Percentiles rank a stretch among this genome's conserved stretches.
Conservation (phyloP, 2,329 filamentous ascomycete species). For the Penicillium carneum region DNA sequence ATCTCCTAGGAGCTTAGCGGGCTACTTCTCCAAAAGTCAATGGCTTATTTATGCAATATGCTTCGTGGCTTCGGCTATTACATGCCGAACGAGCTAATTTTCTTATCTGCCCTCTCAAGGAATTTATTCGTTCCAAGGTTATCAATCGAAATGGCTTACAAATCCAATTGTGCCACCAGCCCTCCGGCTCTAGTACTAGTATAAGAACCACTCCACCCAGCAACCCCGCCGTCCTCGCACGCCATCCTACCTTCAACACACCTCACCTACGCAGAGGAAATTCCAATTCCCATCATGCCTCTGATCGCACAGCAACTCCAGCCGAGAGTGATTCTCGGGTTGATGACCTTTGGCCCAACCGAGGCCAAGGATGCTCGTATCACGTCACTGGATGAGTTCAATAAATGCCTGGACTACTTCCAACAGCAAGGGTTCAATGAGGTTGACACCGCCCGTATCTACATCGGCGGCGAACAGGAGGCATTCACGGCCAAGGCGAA, state of each 20-base stretch:
- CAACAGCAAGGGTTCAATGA: conserved; percentile 83
- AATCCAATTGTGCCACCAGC: neutral
- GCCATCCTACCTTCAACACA: conserved; percentile 10
- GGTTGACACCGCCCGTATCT: conserved; percentile 80
- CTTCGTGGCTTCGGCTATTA: neutral
- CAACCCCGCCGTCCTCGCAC: conserved; percentile 8
- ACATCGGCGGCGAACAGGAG: conserved; percentile 76
- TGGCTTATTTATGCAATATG: neutral
- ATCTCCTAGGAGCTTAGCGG: conserved; percentile 6
- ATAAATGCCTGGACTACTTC: conserved; percentile 74
- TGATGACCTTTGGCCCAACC: conserved; percentile 83
- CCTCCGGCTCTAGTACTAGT: neutral
- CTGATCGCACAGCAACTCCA: conserved; percentile 55
- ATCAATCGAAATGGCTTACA: neutral
- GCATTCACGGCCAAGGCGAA: conserved; percentile 75
- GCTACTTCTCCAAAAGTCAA: neutral
- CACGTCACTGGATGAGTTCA: conserved; percentile 73
- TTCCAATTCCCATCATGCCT: conserved; percentile 40
- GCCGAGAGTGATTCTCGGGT: conserved; percentile 77
- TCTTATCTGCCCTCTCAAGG: neutral
- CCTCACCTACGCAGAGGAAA: conserved; percentile 1
- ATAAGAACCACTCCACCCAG: conserved; percentile 5
- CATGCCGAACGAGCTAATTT: neutral
- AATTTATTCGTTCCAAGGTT: neutral
- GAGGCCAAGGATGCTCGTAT: conserved; percentile 71